Evolutionary conservation across 768 basidiomycete species (phyloP), one percentile per base, ranked within the genome.

Genomic region (Psilocybe sp.): DNA sequence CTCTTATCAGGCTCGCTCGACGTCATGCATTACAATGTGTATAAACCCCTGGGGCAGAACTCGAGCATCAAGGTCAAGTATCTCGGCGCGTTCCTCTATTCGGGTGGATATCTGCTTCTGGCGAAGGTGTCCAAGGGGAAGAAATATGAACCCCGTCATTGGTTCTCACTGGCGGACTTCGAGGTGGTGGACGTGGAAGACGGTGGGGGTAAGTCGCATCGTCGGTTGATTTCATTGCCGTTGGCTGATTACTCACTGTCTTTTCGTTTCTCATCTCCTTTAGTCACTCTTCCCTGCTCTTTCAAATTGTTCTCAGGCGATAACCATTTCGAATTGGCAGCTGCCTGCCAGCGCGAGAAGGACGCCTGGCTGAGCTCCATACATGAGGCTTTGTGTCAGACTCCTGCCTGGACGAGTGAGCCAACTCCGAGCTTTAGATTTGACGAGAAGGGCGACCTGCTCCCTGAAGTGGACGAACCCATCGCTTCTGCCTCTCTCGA

Each of bases 71-170:
- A 78, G 64, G 86, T 88, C 52, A 92, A 90, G 67, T 98, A 97
- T 65, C 77, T 92, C 19, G 94, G 90, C 28, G 89, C 87, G 14
- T 96, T 99, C 67, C 71, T 99, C 39, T 99, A 94, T 60, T 70
- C 77, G 33, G 85, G 88, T 10, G 92, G 89, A 10, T 98, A 92
- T 64, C 67, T 98, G 35, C 76, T 97, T 16, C 71, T 99, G 40
- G 91, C 84, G 56, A 98, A 96, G 70, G 86, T 94, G 36, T 73
- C 78, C 57, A 93, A 91, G 69, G 77, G 80, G 50, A 89, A 77
- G 64, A 74, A 73, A 32, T 99, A 97, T 61, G 92, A 95, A 60
- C 84, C 92, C 14, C 81, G 77, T 52, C 88, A 96, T 63, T 98
- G 93, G 89, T 87, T 98, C 60, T 80, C 83, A 36, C 69, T 97